Conservation (phyloP, 306 rosid species). For the Castanospermum australe region DNA sequence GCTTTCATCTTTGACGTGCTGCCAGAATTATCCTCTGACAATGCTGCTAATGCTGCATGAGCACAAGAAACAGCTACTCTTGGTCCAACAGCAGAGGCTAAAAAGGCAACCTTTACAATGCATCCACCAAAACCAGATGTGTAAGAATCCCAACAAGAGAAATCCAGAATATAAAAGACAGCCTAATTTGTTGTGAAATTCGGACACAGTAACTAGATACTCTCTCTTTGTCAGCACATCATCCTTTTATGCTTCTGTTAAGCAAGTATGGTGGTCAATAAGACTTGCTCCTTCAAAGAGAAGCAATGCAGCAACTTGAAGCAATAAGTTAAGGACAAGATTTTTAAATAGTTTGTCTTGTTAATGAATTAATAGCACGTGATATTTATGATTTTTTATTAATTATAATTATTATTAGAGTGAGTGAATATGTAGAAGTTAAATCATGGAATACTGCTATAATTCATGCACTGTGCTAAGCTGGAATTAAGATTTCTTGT, state of each 20-base stretch:
- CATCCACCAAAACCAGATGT: conserved; percentile 34
- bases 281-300: conserved; percentile 13
- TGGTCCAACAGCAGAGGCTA: conserved; percentile 97
- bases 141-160: conserved; percentile 33
- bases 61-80: conserved; percentile 99
- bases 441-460: conserved; percentile 59
- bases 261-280: conserved; percentile 9
- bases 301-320: conserved; percentile 27
- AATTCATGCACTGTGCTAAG: conserved; percentile 56
- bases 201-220: conserved; percentile 7
- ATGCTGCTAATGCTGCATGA: conserved; percentile 80
- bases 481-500: conserved; percentile 46
- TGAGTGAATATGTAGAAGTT: conserved; percentile 40
- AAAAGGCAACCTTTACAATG: conserved; percentile 80
- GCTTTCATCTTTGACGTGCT: conserved; percentile 56
- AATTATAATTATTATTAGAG: not conserved
- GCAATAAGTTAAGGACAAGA: conserved; percentile 4
- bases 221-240: conserved; percentile 1
- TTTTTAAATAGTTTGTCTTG: no score
- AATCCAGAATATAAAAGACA: conserved; percentile 9
- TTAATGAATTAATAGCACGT: no score
- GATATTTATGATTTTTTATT: no score
- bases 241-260: conserved; percentile 1
- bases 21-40: conserved; percentile 72
- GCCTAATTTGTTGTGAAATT: conserved; percentile 21